Base-by-base conservation (phyloP, 2,329 filamentous ascomycete species). In the Fonsecaea multimorphosa region DNA sequence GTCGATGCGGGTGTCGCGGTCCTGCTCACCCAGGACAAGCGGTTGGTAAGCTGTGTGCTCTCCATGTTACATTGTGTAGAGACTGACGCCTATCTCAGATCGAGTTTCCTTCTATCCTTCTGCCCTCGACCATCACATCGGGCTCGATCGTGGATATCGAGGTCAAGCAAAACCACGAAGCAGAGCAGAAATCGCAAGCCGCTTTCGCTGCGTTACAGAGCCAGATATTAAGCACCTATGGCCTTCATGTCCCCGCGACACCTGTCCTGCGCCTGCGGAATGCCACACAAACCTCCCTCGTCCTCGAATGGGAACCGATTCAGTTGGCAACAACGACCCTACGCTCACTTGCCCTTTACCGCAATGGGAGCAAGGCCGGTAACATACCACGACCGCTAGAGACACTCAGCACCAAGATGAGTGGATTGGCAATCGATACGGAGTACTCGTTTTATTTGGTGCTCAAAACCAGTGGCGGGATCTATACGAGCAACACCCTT, bases 1-100 rank as follows among this genome's bases (percentile, higher is more conserved):
- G 95, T 99, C 81, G 95, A 99, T 81, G 95, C 95, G 75, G 95
- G 95, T 80, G 94, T 99, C 77, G 96, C 95, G 57, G 95, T 99
- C 68, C 89, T 99, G 62, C 83, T 99, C 76, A 99, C 95, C 55
- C 91, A 96, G 77, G 95, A 99, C 80, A 98, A 98, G 81, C 90
- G 95, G 77, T 86, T 99, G 74, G 94, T 97, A 87, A 75, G 89
- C 79, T 67, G 31, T 24, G 19, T 16, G 19, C 38, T 29, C 34
- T 31, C 19, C 8, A 24, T 16, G 38, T 32, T 24, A 54, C 57
- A 32, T 12, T 38, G 54, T 29, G 24, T 36, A 44, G 3, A 24
- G 44, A 24, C 58, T 60, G 11, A 60, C 58, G 2, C 14, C 49
- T 52, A 40, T 57, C 69, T 34, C 78, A 98, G 94, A 98, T 99